phyloP scores from a whole-genome alignment of 2,329 filamentous ascomycete genomes.

The Xylaria polymorpha region DNA sequence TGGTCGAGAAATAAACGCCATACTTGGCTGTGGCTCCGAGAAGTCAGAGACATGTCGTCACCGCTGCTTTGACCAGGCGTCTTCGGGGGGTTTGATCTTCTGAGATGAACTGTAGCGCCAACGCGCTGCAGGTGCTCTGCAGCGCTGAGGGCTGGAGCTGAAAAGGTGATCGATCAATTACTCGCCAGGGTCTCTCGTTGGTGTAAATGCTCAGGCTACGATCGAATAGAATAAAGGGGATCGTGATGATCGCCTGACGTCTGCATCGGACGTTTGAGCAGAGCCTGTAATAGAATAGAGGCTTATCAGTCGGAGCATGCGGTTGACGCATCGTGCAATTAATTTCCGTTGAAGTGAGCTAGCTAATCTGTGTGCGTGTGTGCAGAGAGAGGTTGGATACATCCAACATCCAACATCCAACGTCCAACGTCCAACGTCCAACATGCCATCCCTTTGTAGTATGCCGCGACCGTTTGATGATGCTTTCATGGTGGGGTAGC shows the following conservation, averaged over 20 bases:
- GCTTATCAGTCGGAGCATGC: slow-evolving; percentile 4
- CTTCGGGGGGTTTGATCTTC: neutral
- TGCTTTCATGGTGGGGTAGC: slow-evolving; percentile 26
- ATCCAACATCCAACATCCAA: neutral
- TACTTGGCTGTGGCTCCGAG: slow-evolving; percentile 20
- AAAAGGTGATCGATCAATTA: slow-evolving; percentile 15
- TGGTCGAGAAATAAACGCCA: slow-evolving; percentile 18
- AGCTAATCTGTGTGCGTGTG: neutral
- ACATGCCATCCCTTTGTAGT: neutral
- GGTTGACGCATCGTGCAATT: slow-evolving; percentile 9
- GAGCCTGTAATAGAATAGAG: neutral
- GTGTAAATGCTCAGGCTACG: neutral
- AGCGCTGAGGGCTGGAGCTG: slow-evolving; percentile 28
- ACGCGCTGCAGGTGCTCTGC: slow-evolving; percentile 14
- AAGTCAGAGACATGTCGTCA: slow-evolving; percentile 23
- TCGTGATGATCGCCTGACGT: slow-evolving; percentile 13
- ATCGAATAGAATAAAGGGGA: slow-evolving; percentile 7
- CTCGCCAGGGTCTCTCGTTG: slow-evolving; percentile 6
- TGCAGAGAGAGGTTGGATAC: neutral
- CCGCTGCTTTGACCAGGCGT: slow-evolving; percentile 16
- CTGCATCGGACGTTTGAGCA: slow-evolving; percentile 21
- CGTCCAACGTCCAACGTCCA: neutral
- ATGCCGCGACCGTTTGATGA: slow-evolving; percentile 2
- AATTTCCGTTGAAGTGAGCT: neutral
- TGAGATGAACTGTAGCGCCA: slow-evolving; percentile 20